Conservation (phyloP, 371 early-diverging fungal genomes). For the Sporodiniella umbellata region DNA sequence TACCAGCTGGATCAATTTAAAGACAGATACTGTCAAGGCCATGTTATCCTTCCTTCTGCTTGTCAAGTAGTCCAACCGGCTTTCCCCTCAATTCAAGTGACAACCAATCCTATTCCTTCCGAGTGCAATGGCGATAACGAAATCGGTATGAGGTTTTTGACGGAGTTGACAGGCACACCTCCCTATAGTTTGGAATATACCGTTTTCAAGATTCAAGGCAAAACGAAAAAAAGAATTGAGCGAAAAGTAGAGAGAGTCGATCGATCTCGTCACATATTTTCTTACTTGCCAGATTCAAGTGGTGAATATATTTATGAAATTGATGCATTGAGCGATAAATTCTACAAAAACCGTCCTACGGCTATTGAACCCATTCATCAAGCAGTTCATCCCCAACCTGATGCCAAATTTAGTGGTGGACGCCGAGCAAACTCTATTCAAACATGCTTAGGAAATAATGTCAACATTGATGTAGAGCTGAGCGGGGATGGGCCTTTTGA, state of each 20-base stretch:
- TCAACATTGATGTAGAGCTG: conserved; percentile 35
- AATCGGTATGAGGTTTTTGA: conserved; percentile 45
- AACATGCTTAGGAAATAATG: conserved; percentile 41
- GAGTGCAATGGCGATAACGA: conserved; percentile 44
- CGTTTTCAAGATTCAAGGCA: conserved; percentile 21
- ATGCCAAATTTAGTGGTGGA: conserved; percentile 36
- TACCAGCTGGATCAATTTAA: conserved; percentile 31
- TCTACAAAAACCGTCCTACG: conserved; percentile 37
- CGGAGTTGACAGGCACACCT: conserved; percentile 38
- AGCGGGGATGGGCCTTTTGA: conserved; percentile 38
- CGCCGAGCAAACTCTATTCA: conserved; percentile 14
- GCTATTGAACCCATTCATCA: conserved; percentile 31
- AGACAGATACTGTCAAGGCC: conserved; percentile 38
- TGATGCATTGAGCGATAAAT: conserved; percentile 28
- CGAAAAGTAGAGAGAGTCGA: conserved; percentile 28
- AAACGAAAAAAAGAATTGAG: conserved; percentile 21
- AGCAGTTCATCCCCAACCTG: conserved; percentile 49
- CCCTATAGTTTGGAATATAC: conserved; percentile 41
- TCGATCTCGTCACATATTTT: conserved; percentile 41
- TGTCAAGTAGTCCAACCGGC: conserved; percentile 46
- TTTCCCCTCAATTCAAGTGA: conserved; percentile 29
- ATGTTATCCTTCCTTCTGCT: conserved; percentile 35
- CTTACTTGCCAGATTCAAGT: conserved; percentile 36
- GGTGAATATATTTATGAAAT: conserved; percentile 49
- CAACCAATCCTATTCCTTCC: conserved; percentile 41